Evolutionary conservation across 1,284 basidiomycete genomes (phyloP), one percentile per base, ranked within the genome.

Genomic region (Chondrostereum purpureum): DNA sequence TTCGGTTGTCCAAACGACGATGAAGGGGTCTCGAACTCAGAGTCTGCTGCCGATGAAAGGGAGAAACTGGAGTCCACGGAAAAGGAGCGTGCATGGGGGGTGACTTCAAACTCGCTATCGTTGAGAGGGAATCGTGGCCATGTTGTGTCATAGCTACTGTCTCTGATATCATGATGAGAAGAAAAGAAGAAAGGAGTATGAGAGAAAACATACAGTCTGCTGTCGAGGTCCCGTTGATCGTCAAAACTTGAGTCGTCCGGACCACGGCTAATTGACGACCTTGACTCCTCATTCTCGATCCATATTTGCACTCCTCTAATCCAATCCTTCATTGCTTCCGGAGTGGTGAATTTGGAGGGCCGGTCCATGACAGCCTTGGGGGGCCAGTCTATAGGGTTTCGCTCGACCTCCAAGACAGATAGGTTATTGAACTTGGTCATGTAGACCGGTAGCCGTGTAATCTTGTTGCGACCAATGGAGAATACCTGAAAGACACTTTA

Each of bases 351-450:
- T 37, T 64, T 63, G 31, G 56, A 63, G 14, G 62, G 58, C 3
- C 64, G 57, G 43, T 76, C 72, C 57, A 83, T 62, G 5, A 80
- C 68, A 50, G 59, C 50, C 54, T 68, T 75, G 17, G 84, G 81
- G 1, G 95, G 95, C 92, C 93, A 98, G 62, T 92, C 83, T 31
- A 97, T 74, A 1, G 92, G 92, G 59, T 98, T 98, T 52, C 85
- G 82, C 55, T 96, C 93, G 6, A 91, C 71, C 61, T 92, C 92
- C 58, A 98, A 74, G 21, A 95, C 78, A 44, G 83, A 80, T 24
- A 99, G 71, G 44, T 78, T 72, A 23, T 66, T 67, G 61, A 96
- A 94, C 49, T 82, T 75, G 13, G 75, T 65, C 35, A 98, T 62
- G 63, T 95, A 98, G 3, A 70, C 59, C 1, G 95, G 95, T 1